These are phyloP conservation scores for Tuctoria greenei DNA, from an alignment of 176 grass and related monocot genomes.

Conservation along the genomic window DNA sequence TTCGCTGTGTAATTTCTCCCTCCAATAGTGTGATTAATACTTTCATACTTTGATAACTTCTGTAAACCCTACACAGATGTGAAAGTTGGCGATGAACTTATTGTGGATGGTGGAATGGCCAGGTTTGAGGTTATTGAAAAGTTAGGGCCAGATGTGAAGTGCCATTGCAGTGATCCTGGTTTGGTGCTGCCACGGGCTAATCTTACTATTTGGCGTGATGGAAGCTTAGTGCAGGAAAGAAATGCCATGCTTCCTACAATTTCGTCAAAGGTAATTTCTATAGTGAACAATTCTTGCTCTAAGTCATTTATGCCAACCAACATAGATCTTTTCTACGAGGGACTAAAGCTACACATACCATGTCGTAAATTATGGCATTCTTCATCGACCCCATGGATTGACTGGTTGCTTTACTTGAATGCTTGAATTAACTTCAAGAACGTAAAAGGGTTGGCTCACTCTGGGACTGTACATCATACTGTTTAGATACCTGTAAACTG, in stretches of 20 bases:
- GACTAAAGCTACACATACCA: neutral
- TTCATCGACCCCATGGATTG: neutral
- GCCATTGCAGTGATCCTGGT: constrained; percentile 88
- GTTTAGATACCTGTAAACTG: neutral
- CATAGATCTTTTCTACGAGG: neutral
- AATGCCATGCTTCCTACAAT: constrained; percentile 99
- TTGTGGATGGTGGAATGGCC: constrained; percentile 97
- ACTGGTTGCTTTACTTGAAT: constrained; percentile 14
- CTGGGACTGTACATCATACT: neutral
- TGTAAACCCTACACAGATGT: constrained; percentile 58
- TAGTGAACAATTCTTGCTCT: constrained; percentile 23
- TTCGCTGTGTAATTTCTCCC: neutral
- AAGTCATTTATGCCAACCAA: neutral
- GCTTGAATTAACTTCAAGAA: neutral
- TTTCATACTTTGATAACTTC: constrained; percentile 2
- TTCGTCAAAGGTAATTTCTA: constrained; percentile 81
- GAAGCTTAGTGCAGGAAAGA: constrained; percentile 77
- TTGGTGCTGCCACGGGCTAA: constrained; percentile 86
- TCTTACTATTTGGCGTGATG: constrained; percentile 90
- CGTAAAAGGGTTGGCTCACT: neutral
- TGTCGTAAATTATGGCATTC: neutral
- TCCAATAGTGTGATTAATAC: neutral
- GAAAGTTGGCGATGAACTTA: constrained; percentile 86
- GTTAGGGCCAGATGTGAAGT: constrained; percentile 90
- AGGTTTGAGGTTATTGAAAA: constrained; percentile 96